These are phyloP conservation scores for Trichoderma asperelloides DNA, from an alignment of 495 filamentous ascomycete species.

Conservation along the genomic window DNA sequence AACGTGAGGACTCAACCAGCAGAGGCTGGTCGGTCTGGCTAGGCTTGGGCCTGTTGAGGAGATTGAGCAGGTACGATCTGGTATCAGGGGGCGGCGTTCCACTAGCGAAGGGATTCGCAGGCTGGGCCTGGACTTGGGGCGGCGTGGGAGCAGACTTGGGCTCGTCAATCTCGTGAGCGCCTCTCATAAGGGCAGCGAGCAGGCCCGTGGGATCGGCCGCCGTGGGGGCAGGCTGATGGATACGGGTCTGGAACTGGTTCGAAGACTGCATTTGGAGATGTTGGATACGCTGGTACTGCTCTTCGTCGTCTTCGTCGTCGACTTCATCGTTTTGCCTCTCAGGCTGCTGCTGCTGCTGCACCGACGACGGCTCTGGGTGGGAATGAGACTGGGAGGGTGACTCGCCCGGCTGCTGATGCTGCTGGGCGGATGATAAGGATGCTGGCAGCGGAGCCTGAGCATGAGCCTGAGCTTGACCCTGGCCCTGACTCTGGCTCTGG, in stretches of 20 bases:
- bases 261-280: background rate
- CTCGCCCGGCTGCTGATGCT: constrained; percentile 13
- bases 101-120: constrained; percentile 1
- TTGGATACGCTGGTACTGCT: background rate
- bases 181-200: constrained; percentile 46
- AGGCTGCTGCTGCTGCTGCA: constrained; percentile 4
- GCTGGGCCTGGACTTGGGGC: background rate
- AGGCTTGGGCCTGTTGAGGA: constrained; percentile 46
- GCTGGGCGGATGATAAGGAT: constrained; percentile 10
- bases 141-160: constrained; percentile 12
- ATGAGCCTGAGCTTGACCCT: constrained; percentile 13
- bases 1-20: constrained; percentile 24
- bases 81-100: constrained; percentile 35
- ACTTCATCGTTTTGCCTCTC: background rate
- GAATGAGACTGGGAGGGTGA: constrained; percentile 9
- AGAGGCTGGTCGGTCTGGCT: constrained; percentile 35
- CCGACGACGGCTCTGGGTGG: background rate
- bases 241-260: constrained; percentile 20
- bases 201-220: constrained; percentile 39
- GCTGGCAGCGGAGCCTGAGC: constrained; percentile 11
- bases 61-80: constrained; percentile 42
- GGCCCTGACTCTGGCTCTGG: constrained; percentile 13
- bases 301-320: constrained; percentile 3
- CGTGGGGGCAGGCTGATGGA: constrained; percentile 39
- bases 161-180: constrained; percentile 16